Base-by-base conservation (phyloP, 1,284 basidiomycete species). In the Cryptococcus depauperatus region DNA sequence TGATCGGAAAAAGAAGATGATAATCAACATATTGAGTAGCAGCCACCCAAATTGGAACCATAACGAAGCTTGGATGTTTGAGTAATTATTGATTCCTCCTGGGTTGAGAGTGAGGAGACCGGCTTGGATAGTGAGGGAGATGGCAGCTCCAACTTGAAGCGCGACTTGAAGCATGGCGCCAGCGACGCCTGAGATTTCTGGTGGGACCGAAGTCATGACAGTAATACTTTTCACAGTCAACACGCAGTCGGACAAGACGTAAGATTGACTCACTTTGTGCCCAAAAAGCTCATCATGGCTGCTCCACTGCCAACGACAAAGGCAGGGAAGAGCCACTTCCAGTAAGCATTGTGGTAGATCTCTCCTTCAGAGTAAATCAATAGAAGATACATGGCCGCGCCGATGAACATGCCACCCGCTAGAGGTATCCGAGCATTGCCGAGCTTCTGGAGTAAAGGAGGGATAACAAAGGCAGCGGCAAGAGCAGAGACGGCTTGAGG, bases 11-110 rank as follows among this genome's bases (percentile, higher is more conserved):
- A 65, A 51, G 34, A 56, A 48, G 23, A 58, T 32, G 37, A 67
- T 62, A 7, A 48, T 47, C 32, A 66, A 37, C 23, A 60, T 40
- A 43, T 62, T 65, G 7, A 68, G 37, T 9, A 54, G 44, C 8
- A 42, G 32, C 67, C 67, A 69, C 4, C 65, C 69, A 11, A 69
- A 53, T 47, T 61, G 52, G 51, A 69, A 71, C 52, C 64, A 65
- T 41, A 58, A 68, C 2, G 51, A 56, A 11, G 59, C 59, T 34
- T 61, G 52, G 32, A 67, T 54, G 42, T 69, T 69, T 33, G 41
- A 26, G 34, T 51, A 62, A 46, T 69, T 62, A 1, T 35, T 23
- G 10, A 69, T 43, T 6, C 52, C 46, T 19, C 67, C 67, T 1
- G 57, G 48, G 42, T 66, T 52, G 33, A 64, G 51, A 1, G 66